A percentile compares a stretch with the other conserved stretches of the same genome.
Evolutionary conservation across 2,329 filamentous ascomycete genomes (phyloP).

Genomic region (Neoascochyta sp.): DNA sequence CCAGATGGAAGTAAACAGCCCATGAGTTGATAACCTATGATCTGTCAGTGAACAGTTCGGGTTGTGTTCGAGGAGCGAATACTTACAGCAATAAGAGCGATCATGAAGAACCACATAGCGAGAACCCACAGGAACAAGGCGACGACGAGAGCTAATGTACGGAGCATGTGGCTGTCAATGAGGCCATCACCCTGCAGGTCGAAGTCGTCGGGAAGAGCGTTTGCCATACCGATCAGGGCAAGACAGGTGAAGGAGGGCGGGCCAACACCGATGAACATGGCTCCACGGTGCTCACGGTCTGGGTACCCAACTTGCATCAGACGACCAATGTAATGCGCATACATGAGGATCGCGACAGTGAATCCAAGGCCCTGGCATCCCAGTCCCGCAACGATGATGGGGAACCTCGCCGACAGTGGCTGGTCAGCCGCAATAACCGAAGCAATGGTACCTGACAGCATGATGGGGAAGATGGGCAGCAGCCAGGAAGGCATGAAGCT

Average conservation of each 20-base stretch:
- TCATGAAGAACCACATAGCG: conserved; percentile 54
- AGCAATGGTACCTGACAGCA: conserved; percentile 69
- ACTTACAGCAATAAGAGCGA: conserved; percentile 41
- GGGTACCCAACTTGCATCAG: conserved; percentile 67
- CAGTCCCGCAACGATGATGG: conserved; percentile 63
- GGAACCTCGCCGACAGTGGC: conserved; percentile 53
- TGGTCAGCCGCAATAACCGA: conserved; percentile 62
- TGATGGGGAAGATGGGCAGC: conserved; percentile 69
- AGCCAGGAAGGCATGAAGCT: conserved; percentile 74
- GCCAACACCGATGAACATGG: conserved; percentile 73
- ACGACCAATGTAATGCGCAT: conserved; percentile 66
- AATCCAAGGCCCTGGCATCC: conserved; percentile 69
- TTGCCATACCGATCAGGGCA: conserved; percentile 65
- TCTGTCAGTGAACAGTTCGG: conserved; percentile 17
- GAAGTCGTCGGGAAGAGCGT: conserved; percentile 48
- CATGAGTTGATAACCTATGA: conserved; percentile 30
- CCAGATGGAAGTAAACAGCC: conserved; percentile 55
- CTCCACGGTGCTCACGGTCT: conserved; percentile 60
- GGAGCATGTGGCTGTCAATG: conserved; percentile 44
- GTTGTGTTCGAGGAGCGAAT: background rate
- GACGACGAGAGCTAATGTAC: conserved; percentile 46
- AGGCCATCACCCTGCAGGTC: conserved; percentile 47
- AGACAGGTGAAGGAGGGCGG: conserved; percentile 69
- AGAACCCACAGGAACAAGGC: conserved; percentile 64
- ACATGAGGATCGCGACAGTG: conserved; percentile 67